Evolutionary conservation across 1,284 basidiomycete species (phyloP).

Genomic region (Stereum hirsutum): DNA sequence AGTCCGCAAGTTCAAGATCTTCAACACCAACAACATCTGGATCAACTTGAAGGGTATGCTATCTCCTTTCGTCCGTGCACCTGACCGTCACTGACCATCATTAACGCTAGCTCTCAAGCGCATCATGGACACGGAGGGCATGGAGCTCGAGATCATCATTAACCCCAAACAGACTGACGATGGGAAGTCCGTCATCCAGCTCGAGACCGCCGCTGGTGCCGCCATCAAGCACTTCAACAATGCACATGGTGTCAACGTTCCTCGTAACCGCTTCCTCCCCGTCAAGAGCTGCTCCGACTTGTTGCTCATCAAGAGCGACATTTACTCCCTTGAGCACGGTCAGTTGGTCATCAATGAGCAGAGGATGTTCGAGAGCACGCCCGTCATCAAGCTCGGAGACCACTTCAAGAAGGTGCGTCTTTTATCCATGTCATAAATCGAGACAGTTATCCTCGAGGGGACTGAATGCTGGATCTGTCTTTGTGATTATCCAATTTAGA

Average conservation of each 20-base stretch:
- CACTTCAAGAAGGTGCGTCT: slow-evolving; percentile 37
- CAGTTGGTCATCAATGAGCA: slow-evolving; percentile 87
- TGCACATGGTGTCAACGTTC: slow-evolving; percentile 94
- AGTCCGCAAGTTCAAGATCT: slow-evolving; percentile 84
- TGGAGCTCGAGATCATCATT: slow-evolving; percentile 87
- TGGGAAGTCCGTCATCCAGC: slow-evolving; percentile 82
- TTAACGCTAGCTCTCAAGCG: slow-evolving; percentile 67
- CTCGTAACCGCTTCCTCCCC: slow-evolving; percentile 94
- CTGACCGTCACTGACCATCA: slow-evolving; percentile 2
- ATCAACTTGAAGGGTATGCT: slow-evolving; percentile 68
- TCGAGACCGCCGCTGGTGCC: slow-evolving; percentile 93
- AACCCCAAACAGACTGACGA: slow-evolving; percentile 85
- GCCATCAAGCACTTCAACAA: slow-evolving; percentile 93
- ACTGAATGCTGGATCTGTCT: not conserved
- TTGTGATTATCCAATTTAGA: slow-evolving; percentile 39
- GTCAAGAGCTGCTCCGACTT: slow-evolving; percentile 91
- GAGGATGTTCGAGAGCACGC: slow-evolving; percentile 90
- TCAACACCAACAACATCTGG: slow-evolving; percentile 96
- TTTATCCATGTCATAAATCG: not conserved
- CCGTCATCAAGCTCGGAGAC: slow-evolving; percentile 96
- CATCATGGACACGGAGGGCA: slow-evolving; percentile 80
- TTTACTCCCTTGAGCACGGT: slow-evolving; percentile 94
- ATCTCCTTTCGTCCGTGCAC: not conserved
- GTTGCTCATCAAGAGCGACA: slow-evolving; percentile 93
- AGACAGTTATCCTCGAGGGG: not conserved